phyloP scores from a whole-genome alignment of 202 grass and related monocot genomes.

The Zoysia matrella region DNA sequence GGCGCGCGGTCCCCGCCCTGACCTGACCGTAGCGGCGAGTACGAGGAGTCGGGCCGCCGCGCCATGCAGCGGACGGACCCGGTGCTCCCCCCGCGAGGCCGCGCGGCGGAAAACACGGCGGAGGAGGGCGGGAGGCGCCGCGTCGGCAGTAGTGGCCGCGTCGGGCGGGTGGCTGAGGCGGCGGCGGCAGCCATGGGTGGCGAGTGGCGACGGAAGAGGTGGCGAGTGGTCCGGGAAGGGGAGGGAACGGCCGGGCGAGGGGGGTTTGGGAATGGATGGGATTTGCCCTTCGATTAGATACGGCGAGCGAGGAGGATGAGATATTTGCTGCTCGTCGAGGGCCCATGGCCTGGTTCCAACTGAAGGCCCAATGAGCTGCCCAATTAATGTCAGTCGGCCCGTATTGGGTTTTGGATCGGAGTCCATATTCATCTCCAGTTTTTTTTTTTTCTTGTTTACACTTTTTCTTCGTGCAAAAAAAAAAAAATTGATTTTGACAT shows the following conservation, averaged over 20 bases:
- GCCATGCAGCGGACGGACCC: conserved; percentile 58
- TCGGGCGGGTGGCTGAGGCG: conserved; percentile 29
- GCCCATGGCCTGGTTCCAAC: background rate
- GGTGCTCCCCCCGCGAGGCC: conserved; percentile 10
- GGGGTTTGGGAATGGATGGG: conserved; percentile 33
- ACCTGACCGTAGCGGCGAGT: conserved; percentile 56
- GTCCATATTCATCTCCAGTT: background rate
- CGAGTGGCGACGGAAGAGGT: background rate
- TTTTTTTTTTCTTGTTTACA: background rate
- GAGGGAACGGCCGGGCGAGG: conserved; percentile 5
- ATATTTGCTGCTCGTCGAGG: conserved; percentile 37
- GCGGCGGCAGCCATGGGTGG: conserved; percentile 38
- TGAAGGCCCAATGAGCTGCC: background rate
- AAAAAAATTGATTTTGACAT: background rate
- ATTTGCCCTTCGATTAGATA: conserved; percentile 35
- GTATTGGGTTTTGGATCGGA: background rate
- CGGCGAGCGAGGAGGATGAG: background rate
- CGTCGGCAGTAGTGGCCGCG: conserved; percentile 4
- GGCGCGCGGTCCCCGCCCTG: conserved; percentile 58
- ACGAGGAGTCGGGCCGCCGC: conserved; percentile 49
- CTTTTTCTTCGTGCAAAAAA: too few relatives aligned
- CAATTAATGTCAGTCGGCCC: background rate
- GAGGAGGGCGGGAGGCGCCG: conserved; percentile 3
- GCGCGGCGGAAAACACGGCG: background rate
- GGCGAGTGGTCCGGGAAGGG: too few relatives aligned